These are phyloP conservation scores for Bothriochloa decipiens DNA, from an alignment of 176 grass and related monocot species.

Conservation along the genomic window DNA sequence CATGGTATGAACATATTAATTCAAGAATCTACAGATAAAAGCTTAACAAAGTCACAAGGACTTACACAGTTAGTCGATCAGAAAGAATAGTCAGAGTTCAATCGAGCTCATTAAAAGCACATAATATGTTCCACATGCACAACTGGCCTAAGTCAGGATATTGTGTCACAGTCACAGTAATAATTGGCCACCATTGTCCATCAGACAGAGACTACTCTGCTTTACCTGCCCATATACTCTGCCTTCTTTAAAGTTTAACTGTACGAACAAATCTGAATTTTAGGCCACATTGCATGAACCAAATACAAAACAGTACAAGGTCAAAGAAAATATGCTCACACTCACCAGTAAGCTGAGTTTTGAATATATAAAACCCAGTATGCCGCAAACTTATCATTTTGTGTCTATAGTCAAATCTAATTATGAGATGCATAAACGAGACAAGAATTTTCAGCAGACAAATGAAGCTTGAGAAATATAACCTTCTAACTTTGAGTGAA, in stretches of 20 bases:
- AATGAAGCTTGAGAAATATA: slow-evolving; percentile 42
- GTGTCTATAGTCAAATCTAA: slow-evolving; percentile 13
- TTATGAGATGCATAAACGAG: slow-evolving; percentile 16
- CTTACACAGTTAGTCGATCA: slow-evolving; percentile 22
- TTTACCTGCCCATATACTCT: slow-evolving; percentile 15
- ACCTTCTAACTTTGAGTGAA: slow-evolving; percentile 53
- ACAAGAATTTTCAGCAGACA: neutral
- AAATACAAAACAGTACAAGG: slow-evolving; percentile 17
- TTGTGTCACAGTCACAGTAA: slow-evolving; percentile 10
- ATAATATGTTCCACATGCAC: neutral
- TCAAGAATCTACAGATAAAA: neutral
- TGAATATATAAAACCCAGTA: slow-evolving; percentile 19
- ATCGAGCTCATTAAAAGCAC: slow-evolving; percentile 18
- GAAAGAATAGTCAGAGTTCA: neutral
- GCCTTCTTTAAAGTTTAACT: neutral
- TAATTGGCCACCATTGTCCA: neutral
- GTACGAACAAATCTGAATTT: neutral
- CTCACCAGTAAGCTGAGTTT: neutral
- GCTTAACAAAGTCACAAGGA: neutral
- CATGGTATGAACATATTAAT: neutral
- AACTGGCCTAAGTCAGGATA: neutral
- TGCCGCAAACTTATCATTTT: slow-evolving; percentile 26
- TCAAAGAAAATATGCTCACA: slow-evolving; percentile 36
- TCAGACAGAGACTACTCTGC: neutral
- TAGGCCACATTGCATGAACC: neutral